Percentiles rank a stretch among this genome's conserved stretches.
These are phyloP conservation scores for Phytophthora podocarpi DNA, from an alignment of 352 stramenopile species.

Conservation along the genomic window DNA sequence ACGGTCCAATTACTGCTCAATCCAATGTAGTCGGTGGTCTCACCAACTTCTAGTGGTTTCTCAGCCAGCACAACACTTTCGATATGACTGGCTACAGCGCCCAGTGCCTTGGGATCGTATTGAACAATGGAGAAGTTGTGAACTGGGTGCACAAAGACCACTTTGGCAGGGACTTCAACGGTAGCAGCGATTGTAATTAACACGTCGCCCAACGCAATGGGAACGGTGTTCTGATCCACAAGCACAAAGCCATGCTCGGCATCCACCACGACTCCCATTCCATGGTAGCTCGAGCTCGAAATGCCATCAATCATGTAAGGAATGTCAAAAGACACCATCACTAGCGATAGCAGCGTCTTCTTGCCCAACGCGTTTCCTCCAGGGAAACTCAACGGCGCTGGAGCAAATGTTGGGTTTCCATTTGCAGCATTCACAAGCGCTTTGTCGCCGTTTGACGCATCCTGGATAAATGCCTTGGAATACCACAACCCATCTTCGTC, in stretches of 20 bases:
- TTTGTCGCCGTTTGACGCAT: slow-evolving; percentile 22
- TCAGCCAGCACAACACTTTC: slow-evolving; percentile 65
- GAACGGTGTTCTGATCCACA: slow-evolving; percentile 93
- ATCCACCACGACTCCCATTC: slow-evolving; percentile 91
- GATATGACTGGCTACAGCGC: slow-evolving; percentile 64
- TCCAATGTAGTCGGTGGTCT: slow-evolving; percentile 82
- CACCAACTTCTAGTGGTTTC: slow-evolving; percentile 71
- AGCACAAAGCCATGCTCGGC: slow-evolving; percentile 84
- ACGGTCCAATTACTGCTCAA: slow-evolving; percentile 89
- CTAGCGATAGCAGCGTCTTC: slow-evolving; percentile 77
- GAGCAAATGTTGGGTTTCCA: slow-evolving; percentile 57
- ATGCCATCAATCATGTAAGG: slow-evolving; percentile 93
- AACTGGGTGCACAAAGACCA: slow-evolving; percentile 92
- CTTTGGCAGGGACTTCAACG: slow-evolving; percentile 85
- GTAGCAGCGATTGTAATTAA: slow-evolving; percentile 89
- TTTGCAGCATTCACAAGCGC: slow-evolving; percentile 33
- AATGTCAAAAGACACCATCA: slow-evolving; percentile 93
- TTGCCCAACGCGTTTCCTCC: slow-evolving; percentile 69
- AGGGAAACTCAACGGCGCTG: slow-evolving; percentile 70
- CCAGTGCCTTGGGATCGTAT: slow-evolving; percentile 83
- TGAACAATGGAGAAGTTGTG: slow-evolving; percentile 93
- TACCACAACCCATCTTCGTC: slow-evolving; percentile 80
- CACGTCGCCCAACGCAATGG: slow-evolving; percentile 86
- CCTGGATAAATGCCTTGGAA: slow-evolving; percentile 33
- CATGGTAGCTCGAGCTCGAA: slow-evolving; percentile 88